phyloP scores from a whole-genome alignment of 495 filamentous ascomycete species.

The Aspergillus nanangensis region DNA sequence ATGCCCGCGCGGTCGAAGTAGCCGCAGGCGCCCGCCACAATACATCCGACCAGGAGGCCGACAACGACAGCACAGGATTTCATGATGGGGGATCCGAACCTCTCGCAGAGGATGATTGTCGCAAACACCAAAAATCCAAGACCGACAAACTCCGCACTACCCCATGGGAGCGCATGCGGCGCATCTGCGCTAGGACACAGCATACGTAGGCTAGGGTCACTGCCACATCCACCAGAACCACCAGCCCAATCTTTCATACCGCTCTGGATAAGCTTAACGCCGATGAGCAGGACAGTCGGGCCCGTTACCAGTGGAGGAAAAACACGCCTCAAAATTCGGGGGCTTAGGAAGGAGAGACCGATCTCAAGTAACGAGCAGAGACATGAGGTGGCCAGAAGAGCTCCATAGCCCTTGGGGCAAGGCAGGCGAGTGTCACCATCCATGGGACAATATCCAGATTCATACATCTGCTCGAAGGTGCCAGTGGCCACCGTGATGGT shows the following conservation, averaged over 20 bases:
- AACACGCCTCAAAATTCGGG: constrained; percentile 62
- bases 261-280: constrained; percentile 67
- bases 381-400: constrained; percentile 69
- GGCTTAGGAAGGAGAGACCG: constrained; percentile 53
- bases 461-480: constrained; percentile 80
- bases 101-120: constrained; percentile 83
- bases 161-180: constrained; percentile 83
- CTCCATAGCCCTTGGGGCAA: constrained; percentile 83
- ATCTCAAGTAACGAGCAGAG: constrained; percentile 44
- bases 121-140: constrained; percentile 87
- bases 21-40: constrained; percentile 77
- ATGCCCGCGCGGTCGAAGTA: constrained; percentile 76
- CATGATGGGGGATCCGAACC: constrained; percentile 77
- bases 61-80: constrained; percentile 72
- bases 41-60: constrained; percentile 80
- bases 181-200: constrained; percentile 69
- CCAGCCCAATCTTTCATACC: constrained; percentile 86
- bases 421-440: constrained; percentile 62
- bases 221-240: constrained; percentile 60
- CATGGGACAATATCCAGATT: constrained; percentile 68
- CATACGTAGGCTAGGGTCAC: constrained; percentile 48
- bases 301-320: constrained; percentile 91
- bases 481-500: constrained; percentile 81
- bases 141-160: constrained; percentile 80
- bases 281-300: constrained; percentile 74